Conservation (phyloP, 768 basidiomycete species). For the Rhizopogon vulgaris region DNA sequence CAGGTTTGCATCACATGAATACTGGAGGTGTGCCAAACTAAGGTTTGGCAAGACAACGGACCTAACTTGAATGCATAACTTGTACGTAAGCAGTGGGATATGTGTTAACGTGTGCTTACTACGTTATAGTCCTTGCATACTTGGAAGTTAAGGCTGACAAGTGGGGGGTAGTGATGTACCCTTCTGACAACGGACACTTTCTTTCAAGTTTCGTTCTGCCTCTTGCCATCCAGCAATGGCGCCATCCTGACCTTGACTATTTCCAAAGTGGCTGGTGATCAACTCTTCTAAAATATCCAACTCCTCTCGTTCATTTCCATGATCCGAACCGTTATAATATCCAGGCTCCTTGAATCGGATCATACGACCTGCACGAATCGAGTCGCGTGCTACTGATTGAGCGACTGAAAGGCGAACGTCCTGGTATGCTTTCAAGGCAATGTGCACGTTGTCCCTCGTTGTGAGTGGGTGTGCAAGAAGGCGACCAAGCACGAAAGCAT, state of each 20-base stretch:
- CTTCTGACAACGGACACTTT: neutral
- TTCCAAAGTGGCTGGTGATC: neutral
- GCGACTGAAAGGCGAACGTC: constrained; percentile 12
- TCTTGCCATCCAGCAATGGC: constrained; percentile 10
- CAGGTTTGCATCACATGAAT: too few species aligned
- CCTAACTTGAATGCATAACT: too few species aligned
- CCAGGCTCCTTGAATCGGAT: constrained; percentile 10
- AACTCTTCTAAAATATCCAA: constrained; percentile 3
- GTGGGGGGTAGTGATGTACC: neutral
- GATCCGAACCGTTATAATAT: constrained; percentile 5
- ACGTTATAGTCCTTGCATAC: neutral
- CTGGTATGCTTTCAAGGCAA: constrained; percentile 13
- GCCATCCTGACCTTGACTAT: neutral
- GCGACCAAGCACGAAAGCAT: constrained; percentile 17
- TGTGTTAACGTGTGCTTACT: too few species aligned
- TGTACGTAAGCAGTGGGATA: too few species aligned
- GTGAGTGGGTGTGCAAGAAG: constrained; percentile 9
- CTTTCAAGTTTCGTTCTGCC: constrained; percentile 11
- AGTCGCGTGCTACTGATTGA: constrained; percentile 5
- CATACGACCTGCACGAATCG: constrained; percentile 8
- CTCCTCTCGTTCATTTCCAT: constrained; percentile 1
- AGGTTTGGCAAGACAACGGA: too few species aligned
- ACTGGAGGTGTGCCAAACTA: too few species aligned
- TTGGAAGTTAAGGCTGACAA: too few species aligned
- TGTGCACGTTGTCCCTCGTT: constrained; percentile 3